Conservation (phyloP, 305 asterid genomes). For the Fraxinus baroniana region DNA sequence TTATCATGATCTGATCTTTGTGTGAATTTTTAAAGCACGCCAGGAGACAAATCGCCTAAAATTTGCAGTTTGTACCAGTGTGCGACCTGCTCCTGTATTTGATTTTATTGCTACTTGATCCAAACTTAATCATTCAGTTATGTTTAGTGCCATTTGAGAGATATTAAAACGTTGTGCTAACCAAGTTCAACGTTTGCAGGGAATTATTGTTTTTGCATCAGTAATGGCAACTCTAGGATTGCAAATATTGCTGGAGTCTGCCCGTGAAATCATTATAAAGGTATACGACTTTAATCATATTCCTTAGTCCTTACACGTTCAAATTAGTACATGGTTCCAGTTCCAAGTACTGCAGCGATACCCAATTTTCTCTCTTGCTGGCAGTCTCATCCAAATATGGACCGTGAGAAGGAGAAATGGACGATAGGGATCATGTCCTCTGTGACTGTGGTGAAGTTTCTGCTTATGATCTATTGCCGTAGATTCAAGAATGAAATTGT, state of each 20-base stretch:
- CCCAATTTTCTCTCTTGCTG: constrained; percentile 5
- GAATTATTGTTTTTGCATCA: constrained; percentile 84
- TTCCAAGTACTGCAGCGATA: neutral
- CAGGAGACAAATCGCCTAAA: neutral
- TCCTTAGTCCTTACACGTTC: neutral
- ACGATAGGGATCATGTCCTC: constrained; percentile 88
- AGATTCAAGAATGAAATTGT: constrained; percentile 80
- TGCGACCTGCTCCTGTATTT: neutral
- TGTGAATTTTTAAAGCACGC: neutral
- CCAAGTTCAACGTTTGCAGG: constrained; percentile 42
- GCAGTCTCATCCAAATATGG: constrained; percentile 56
- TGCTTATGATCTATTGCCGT: constrained; percentile 76
- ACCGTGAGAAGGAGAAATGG: constrained; percentile 73
- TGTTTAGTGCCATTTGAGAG: neutral
- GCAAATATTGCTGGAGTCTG: constrained; percentile 80
- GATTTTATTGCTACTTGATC: neutral
- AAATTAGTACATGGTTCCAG: neutral
- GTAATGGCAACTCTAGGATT: constrained; percentile 93
- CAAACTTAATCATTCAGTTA: neutral
- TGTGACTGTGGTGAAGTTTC: constrained; percentile 72
- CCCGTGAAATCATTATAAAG: constrained; percentile 59
- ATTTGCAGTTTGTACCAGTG: neutral
- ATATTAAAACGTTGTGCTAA: constrained; percentile 21
- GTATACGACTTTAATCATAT: constrained; percentile 28
- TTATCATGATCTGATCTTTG: neutral